phyloP scores from a whole-genome alignment of 352 stramenopile genomes.

The Phytophthora chlamydospora region DNA sequence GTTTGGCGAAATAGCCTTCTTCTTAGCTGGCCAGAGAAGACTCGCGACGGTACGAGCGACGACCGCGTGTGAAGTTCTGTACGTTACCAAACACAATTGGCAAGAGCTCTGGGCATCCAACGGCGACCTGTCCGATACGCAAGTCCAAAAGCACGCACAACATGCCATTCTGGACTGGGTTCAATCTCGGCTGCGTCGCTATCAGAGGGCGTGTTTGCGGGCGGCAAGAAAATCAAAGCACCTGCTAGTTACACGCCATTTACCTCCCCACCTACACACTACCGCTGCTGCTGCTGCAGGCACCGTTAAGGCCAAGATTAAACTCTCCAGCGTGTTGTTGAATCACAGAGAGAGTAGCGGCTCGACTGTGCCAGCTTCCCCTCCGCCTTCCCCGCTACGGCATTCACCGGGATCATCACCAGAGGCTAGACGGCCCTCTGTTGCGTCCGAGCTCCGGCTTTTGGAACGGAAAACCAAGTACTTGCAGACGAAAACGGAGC shows the following conservation, averaged over 20 bases:
- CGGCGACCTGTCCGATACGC: conserved; percentile 41
- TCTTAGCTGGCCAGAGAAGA: conserved; percentile 59
- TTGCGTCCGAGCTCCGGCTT: conserved; percentile 48
- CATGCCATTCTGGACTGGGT: conserved; percentile 73
- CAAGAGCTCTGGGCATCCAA: conserved; percentile 56
- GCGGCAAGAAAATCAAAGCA: conserved; percentile 53
- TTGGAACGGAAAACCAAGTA: conserved; percentile 75
- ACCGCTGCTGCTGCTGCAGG: conserved; percentile 12
- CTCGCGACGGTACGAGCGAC: conserved; percentile 67
- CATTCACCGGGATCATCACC: neutral
- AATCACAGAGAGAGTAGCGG: conserved; percentile 4
- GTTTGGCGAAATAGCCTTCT: conserved; percentile 78
- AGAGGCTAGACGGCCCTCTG: conserved; percentile 21
- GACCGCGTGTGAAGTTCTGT: conserved; percentile 65
- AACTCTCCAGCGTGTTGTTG: conserved; percentile 12
- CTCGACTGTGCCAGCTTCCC: neutral
- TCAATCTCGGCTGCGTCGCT: conserved; percentile 40
- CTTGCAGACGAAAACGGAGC: conserved; percentile 52
- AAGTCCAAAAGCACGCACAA: conserved; percentile 59
- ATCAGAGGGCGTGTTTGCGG: conserved; percentile 45
- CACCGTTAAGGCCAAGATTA: conserved; percentile 16
- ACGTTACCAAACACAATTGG: conserved; percentile 69
- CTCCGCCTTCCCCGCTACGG: neutral
- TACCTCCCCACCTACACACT: neutral
- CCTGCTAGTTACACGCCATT: conserved; percentile 18